Conservation (phyloP, 2,329 filamentous ascomycete genomes). For the Colletotrichum filicis region DNA sequence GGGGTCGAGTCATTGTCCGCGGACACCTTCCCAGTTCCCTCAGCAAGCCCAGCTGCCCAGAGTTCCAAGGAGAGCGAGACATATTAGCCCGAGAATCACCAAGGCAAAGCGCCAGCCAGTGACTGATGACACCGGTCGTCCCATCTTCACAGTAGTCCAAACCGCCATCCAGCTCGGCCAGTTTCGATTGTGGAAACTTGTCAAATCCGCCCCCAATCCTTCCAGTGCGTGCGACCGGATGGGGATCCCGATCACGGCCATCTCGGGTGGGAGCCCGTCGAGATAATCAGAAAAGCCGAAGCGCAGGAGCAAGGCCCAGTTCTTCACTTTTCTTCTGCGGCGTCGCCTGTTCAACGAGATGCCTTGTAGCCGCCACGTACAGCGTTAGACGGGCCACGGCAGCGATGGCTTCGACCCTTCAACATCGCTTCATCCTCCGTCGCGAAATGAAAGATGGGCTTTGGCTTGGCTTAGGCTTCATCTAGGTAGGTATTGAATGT, state of each 20-base stretch:
- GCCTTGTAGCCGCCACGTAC: not conserved
- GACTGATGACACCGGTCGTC: conserved; percentile 7
- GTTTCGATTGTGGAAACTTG: not conserved
- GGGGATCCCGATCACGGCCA: conserved; percentile 1
- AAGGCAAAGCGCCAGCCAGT: conserved; percentile 1
- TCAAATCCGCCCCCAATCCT: conserved; percentile 18
- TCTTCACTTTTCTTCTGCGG: not conserved
- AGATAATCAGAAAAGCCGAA: not conserved
- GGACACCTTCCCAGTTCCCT: conserved; percentile 9
- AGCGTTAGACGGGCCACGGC: not conserved
- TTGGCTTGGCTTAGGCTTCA: not conserved
- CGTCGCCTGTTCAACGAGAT: conserved; percentile 4
- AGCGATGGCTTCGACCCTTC: not conserved
- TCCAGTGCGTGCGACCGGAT: not conserved
- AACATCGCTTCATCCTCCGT: not conserved
- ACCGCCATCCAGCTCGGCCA: conserved; percentile 17
- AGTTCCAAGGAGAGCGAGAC: not conserved
- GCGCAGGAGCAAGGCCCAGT: not conserved
- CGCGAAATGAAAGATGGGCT: conserved; percentile 4
- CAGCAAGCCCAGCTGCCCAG: conserved; percentile 3
- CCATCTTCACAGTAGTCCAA: conserved; percentile 19
- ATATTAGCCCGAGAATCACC: conserved; percentile 7
- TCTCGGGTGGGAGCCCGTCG: not conserved
- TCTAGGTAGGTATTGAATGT: not conserved
- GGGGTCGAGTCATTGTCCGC: conserved; percentile 23